Percentiles rank a stretch among this genome's conserved stretches.
These are phyloP conservation scores for Acacia acuminata DNA, from an alignment of 306 rosid species.

Conservation along the genomic window DNA sequence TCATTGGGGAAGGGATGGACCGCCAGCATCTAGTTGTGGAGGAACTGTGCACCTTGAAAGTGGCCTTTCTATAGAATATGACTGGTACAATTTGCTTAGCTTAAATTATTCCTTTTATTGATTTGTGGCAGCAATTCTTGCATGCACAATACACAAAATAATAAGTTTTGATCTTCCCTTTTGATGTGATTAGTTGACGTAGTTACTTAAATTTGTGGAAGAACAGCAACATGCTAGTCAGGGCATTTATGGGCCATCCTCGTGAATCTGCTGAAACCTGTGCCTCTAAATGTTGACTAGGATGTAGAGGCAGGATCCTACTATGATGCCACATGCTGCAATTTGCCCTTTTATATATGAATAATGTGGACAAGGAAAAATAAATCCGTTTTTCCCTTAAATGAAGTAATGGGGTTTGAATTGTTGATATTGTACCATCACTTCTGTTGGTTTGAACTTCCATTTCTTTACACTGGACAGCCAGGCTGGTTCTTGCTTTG, in stretches of 20 bases:
- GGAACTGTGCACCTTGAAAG: conserved; percentile 92
- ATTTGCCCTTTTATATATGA: conserved; percentile 19
- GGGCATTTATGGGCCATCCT: conserved; percentile 1
- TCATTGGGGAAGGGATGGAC: conserved; percentile 54
- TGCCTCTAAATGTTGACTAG: conserved; percentile 24
- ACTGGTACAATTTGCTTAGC: conserved; percentile 62
- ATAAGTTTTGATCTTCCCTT: conserved; percentile 15
- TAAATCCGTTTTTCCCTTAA: neutral
- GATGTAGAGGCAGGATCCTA: conserved; percentile 19
- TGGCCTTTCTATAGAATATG: conserved; percentile 88
- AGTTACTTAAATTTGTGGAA: conserved; percentile 27
- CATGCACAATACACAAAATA: neutral
- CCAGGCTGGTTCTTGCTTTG: conserved; percentile 98
- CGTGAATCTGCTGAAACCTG: conserved; percentile 1
- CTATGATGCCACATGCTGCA: conserved; percentile 13
- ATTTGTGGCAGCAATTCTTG: conserved; percentile 22
- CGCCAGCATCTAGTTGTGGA: conserved; percentile 50
- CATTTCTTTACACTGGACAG: conserved; percentile 60
- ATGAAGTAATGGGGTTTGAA: conserved; percentile 14
- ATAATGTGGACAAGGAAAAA: conserved; percentile 26
- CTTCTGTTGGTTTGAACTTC: conserved; percentile 38
- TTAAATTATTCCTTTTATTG: neutral
- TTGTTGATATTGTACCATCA: neutral
- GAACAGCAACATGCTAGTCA: neutral
- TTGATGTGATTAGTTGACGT: conserved; percentile 11